Evolutionary conservation across 768 basidiomycete species (phyloP), one percentile per base, ranked within the genome.

Genomic region (Termitomyces sp.): DNA sequence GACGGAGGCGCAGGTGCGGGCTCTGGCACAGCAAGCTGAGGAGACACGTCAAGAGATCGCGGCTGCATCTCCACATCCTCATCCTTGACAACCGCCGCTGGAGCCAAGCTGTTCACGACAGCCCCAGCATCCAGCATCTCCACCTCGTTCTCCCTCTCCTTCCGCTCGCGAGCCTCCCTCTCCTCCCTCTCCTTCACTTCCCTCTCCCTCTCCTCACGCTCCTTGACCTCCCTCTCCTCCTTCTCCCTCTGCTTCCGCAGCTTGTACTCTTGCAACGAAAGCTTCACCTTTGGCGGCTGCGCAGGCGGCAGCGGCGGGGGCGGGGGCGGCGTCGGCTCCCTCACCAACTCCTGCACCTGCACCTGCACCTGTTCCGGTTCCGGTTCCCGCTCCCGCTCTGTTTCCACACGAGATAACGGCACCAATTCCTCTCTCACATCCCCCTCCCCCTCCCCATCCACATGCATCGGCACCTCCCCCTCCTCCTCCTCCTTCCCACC

Each of bases 231-330:
- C 48, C 39, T 51, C 41, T 81, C 78, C 61, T 81, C 80, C 54
- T 75, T 72, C 62, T 77, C 74, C 67, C 77, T 79, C 74, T 78
- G 79, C 75, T 78, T 83, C 56, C 84, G 69, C 31, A 80, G 55
- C 31, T 77, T 80, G 62, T 84, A 86, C 59, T 86, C 84, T 62
- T 79, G 81, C 49, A 86, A 66, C 0, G 84, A 81, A 68, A 84
- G 77, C 61, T 83, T 83, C 45, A 84, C 82, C 49, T 82, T 81
- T 13, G 70, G 69, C 6, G 72, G 70, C 13, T 68, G 71, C 0
- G 70, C 69, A 1, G 72, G 75, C 2, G 61, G 63, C 0, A 68
- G 41, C 4, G 28, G 26, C 15, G 33, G 18, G 4, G 37, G 49
- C 41, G n/a, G 3, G 4, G 28, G 39, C 28, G 28, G 39, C 28